Evolutionary conservation across 192 early-diverging fungal species (phyloP), one percentile per base, ranked within the genome.

Genomic region (Coemansia sp.): DNA sequence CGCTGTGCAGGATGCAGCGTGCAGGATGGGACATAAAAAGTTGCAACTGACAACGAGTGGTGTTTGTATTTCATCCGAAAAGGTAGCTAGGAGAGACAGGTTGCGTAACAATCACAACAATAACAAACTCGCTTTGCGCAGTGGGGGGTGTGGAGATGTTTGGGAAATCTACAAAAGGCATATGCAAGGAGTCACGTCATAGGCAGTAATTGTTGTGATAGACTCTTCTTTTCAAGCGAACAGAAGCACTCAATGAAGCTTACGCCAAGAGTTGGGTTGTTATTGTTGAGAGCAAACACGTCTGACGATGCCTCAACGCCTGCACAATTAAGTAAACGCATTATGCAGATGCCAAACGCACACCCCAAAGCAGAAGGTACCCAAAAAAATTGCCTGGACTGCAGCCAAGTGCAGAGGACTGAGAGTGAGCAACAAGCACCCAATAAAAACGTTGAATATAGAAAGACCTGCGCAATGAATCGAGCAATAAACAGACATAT

Each of bases 1-100:
- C 55, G 29, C 55, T 32, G 55, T 32, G 29, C 55, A 58, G 55
- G 25, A 17, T 58, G 55, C 55, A 58, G 55, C 25, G 55, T 58
- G 55, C 55, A 58, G 55, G 29, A 9, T 17, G 46, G 19, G 46
- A 48, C 46, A 48, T 48, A 48, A 48, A 42, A 48, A 48, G 46
- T 34, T 58, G 55, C 55, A 32, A 15, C 34, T 17, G 29, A 34
- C 55, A 31, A 6, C 5, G 15, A n/a, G 19, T 4, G n/a, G 55
- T 3, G 29, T 23, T 58, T 58, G 55, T 3, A 34, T 7, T 58
- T 34, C 29, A 58, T 34, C 55, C 55, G 14, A 58, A 31, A n/a
- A 34, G 27, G 12, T 27, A 14, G 21, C 4, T 29, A 25, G 12
- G 17, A 7, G 15, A 14, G 34, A 5, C 34, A 36, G 8, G 34